These are phyloP conservation scores for Lasiosphaeria hispida DNA, from an alignment of 495 filamentous ascomycete species.

Conservation along the genomic window DNA sequence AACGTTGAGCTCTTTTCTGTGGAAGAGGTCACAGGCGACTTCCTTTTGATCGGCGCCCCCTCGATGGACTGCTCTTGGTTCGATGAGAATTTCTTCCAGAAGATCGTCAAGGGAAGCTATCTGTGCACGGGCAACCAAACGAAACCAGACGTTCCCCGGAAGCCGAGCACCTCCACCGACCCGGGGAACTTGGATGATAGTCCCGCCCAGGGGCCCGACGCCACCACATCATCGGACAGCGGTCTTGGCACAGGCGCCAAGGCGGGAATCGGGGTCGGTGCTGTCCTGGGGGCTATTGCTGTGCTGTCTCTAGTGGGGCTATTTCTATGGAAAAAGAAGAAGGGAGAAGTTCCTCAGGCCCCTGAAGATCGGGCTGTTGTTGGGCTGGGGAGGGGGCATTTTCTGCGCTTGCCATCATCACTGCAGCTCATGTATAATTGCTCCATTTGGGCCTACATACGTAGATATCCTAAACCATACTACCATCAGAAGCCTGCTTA, in stretches of 20 bases:
- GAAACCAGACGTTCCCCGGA: background rate
- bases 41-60: background rate
- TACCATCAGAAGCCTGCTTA: too few species aligned
- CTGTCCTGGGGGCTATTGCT: background rate
- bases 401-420: too few species aligned
- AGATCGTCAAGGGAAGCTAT: background rate
- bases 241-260: background rate
- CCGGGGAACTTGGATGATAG: background rate
- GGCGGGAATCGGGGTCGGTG: background rate
- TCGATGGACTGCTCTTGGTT: conserved; percentile 8
- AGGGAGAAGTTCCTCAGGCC: background rate
- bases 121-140: background rate
- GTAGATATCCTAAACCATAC: too few species aligned
- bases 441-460: too few species aligned
- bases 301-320: background rate
- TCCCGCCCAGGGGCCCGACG: background rate
- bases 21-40: background rate
- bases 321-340: background rate
- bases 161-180: background rate
- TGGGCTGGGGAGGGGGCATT: too few species aligned
- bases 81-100: background rate
- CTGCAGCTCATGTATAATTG: too few species aligned
- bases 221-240: background rate
- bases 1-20: background rate
- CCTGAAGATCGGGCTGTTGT: too few species aligned